Base-by-base conservation (phyloP, 441 rosid species). In the Adansonia madagascariensis region DNA sequence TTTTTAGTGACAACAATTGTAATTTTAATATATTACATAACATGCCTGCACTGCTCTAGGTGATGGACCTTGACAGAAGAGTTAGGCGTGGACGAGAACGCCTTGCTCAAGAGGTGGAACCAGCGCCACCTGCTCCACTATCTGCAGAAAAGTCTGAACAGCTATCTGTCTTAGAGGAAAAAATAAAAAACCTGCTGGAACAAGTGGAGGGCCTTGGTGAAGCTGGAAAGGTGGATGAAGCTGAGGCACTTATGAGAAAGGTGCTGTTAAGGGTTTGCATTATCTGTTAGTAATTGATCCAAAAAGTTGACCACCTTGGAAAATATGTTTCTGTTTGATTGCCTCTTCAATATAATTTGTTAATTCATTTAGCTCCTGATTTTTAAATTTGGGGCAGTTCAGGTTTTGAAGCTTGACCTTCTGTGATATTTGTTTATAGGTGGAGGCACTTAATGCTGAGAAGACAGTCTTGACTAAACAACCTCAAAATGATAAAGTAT, bases 161-260 rank as follows among this genome's bases (percentile, higher is more conserved):
- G 64, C 74, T 97, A 76, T 85, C 98, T 79, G 89, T 91, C 61
- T 83, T 96, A 84, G 98, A 96, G 85, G 98, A 91, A 84, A 96
- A 93, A 81, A 85, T 94, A 73, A 96, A 96, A 83, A 93, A 89
- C 83, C 89, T 96, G 74, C 88, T 96, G 65, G 99, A 87, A 84
- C 99, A 94, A 87, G 99, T 94, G 80, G 99, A 96, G 80, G 84
- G 91, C 60, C 97, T 94, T 68, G 99, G 99, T 70, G 99, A 96
- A 88, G 94, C 91, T 80, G 99, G 98, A 62, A 94, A 94, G 87
- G 98, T 96, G 78, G 99, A 96, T 79, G 98, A 96, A 88, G 99
- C 99, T 83, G 98, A 96, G 88, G 98, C 98, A 59, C 91, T 96
- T 14, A 96, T 96, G 99, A 94, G 92, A 87, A 96, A 94, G 98